A percentile compares a stretch with the other conserved stretches of the same genome.
phyloP scores from a whole-genome alignment of 495 filamentous ascomycete genomes.

The Penicillium paradoxum region DNA sequence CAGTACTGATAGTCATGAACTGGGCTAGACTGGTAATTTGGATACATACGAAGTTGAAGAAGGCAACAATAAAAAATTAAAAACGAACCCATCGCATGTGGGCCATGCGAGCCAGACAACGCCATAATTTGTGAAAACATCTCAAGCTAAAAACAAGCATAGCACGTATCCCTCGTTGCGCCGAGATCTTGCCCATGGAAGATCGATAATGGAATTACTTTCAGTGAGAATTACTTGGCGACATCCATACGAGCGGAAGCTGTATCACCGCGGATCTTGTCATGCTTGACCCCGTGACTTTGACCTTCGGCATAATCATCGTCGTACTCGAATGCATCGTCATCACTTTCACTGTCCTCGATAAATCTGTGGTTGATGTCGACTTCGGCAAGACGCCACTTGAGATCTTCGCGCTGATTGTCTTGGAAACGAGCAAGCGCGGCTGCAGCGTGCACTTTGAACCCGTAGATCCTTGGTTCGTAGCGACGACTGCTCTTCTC shows the following conservation, averaged over 20 bases:
- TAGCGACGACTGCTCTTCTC: conserved; percentile 81
- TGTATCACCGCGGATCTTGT: conserved; percentile 34
- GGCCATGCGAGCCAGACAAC: conserved; percentile 18
- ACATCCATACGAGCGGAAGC: conserved; percentile 44
- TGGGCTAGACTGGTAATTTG: conserved; percentile 13
- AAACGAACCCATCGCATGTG: conserved; percentile 11
- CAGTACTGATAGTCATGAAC: conserved; percentile 1
- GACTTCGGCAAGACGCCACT: conserved; percentile 53
- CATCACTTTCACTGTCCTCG: conserved; percentile 50
- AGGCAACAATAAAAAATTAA: no score
- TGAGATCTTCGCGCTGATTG: conserved; percentile 69
- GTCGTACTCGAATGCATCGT: conserved; percentile 47
- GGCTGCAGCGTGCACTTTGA: conserved; percentile 87
- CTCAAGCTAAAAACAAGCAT: conserved; percentile 17
- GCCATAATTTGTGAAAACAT: conserved; percentile 29
- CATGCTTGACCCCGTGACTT: conserved; percentile 14
- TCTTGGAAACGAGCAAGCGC: conserved; percentile 91
- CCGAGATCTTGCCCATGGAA: conserved; percentile 25
- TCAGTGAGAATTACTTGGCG: conserved; percentile 25
- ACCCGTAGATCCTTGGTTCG: conserved; percentile 85
- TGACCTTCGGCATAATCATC: conserved; percentile 24
- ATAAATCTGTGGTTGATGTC: conserved; percentile 54
- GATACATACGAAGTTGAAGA: conserved; percentile 23
- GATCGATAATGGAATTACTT: background rate
- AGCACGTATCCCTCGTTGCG: conserved; percentile 28